A percentile compares a stretch with the other conserved stretches of the same genome.
Conservation (phyloP, 2,329 filamentous ascomycete species). For the Calonectria pseudoreteaudii region DNA sequence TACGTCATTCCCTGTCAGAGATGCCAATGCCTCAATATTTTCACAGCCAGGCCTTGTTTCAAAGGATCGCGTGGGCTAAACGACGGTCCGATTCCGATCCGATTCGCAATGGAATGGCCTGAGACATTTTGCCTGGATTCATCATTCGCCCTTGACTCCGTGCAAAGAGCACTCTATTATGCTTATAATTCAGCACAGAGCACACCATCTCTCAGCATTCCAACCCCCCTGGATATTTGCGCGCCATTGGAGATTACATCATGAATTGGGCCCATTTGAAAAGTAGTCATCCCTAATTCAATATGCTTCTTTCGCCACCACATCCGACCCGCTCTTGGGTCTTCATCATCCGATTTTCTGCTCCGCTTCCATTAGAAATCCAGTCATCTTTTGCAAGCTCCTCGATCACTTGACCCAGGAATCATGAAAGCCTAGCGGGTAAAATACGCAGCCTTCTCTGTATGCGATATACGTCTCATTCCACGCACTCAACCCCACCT, state of each 20-base stretch:
- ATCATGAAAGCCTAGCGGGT: not conserved
- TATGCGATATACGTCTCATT: not conserved
- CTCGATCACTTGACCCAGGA: not conserved
- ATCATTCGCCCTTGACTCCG: not conserved
- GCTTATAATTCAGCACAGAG: not conserved
- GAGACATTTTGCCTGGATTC: not conserved
- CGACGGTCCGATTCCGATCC: not conserved
- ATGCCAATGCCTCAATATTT: not conserved
- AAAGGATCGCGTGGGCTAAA: not conserved
- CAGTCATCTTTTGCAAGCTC: not conserved
- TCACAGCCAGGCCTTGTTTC: not conserved
- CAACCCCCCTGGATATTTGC: not conserved
- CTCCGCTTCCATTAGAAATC: not conserved
- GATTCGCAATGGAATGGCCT: not conserved
- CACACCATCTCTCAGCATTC: not conserved
- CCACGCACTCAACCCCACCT: too few species aligned
- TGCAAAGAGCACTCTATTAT: not conserved
- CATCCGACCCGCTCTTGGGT: not conserved
- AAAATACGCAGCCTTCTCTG: not conserved
- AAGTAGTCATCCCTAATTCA: not conserved
- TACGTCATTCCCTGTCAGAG: not conserved
- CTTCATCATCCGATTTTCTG: not conserved
- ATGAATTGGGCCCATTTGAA: not conserved
- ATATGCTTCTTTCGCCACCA: not conserved
- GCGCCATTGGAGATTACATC: not conserved